phyloP scores from a whole-genome alignment of 306 rosid species.

The Lupinus albus region DNA sequence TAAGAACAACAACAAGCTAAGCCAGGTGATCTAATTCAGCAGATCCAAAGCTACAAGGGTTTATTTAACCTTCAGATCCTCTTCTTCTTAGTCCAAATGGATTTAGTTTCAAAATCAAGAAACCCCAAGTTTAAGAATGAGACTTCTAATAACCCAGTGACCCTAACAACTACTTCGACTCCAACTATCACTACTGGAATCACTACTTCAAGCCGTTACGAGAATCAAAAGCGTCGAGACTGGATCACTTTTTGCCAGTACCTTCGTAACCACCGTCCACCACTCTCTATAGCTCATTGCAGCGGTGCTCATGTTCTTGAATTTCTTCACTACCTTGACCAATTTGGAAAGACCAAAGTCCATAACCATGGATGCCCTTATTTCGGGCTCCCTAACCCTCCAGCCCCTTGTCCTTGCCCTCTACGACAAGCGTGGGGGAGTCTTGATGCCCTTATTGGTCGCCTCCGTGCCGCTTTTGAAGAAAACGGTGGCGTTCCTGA shows the following conservation, averaged over 20 bases:
- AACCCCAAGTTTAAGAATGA: slow-evolving; percentile 31
- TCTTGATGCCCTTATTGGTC: slow-evolving; percentile 91
- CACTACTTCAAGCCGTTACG: slow-evolving; percentile 78
- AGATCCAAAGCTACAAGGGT: slow-evolving; percentile 24
- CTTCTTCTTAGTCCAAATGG: slow-evolving; percentile 44
- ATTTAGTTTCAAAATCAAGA: slow-evolving; percentile 57
- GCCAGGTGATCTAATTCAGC: slow-evolving; percentile 27
- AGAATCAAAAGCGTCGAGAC: slow-evolving; percentile 93
- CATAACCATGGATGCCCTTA: slow-evolving; percentile 83
- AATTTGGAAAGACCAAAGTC: slow-evolving; percentile 92
- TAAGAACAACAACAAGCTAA: background rate
- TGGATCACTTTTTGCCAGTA: slow-evolving; percentile 98
- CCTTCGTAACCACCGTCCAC: slow-evolving; percentile 81
- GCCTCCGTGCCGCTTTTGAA: slow-evolving; percentile 92
- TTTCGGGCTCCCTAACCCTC: slow-evolving; percentile 92
- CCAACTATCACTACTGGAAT: background rate
- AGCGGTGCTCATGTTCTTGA: slow-evolving; percentile 85
- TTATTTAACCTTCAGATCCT: background rate
- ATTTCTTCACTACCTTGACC: slow-evolving; percentile 87
- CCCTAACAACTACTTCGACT: background rate
- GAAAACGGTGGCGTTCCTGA: slow-evolving; percentile 83
- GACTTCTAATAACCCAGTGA: background rate
- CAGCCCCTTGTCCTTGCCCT: slow-evolving; percentile 93
- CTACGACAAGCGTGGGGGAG: slow-evolving; percentile 95
- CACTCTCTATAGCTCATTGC: slow-evolving; percentile 61